These are phyloP conservation scores for Russula brevipes DNA, from an alignment of 768 basidiomycete species.

Conservation along the genomic window DNA sequence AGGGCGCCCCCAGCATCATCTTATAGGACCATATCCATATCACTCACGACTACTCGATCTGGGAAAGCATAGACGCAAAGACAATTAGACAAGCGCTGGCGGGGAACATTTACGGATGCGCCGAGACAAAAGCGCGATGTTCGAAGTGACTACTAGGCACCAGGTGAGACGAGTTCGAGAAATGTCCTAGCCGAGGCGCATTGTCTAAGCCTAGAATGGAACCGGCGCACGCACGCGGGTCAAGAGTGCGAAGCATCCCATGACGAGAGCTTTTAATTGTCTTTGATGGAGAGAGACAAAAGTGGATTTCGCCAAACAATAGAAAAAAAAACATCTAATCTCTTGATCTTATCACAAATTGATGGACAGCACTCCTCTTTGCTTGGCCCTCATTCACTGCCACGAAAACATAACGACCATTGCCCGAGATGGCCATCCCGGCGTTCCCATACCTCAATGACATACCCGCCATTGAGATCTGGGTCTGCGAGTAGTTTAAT, in stretches of 20 bases:
- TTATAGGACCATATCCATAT: conserved; percentile 6
- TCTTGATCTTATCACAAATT: conserved; percentile 26
- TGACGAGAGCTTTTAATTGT: conserved; percentile 6
- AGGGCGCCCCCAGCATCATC: conserved; percentile 1
- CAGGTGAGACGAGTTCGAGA: not conserved
- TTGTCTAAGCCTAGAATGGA: conserved; percentile 11
- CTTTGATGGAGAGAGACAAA: conserved; percentile 2
- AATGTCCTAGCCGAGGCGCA: not conserved
- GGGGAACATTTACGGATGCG: not conserved
- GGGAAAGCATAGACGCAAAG: not conserved
- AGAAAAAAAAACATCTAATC: conserved; percentile 3
- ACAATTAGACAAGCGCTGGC: conserved; percentile 13
- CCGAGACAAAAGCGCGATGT: not conserved
- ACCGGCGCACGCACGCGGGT: not conserved
- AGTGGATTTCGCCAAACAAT: not conserved
- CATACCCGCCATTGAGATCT: too few species aligned
- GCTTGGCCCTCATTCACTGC: not conserved
- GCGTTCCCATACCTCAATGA: too few species aligned
- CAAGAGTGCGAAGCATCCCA: not conserved
- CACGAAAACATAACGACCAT: too few species aligned
- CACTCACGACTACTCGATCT: not conserved
- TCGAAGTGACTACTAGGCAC: not conserved
- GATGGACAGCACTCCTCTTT: too few species aligned
- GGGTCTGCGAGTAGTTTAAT: too few species aligned
- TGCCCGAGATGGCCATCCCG: too few species aligned